Base-by-base conservation (phyloP, 2,329 filamentous ascomycete species). In the Fusarium odoratissimum region DNA sequence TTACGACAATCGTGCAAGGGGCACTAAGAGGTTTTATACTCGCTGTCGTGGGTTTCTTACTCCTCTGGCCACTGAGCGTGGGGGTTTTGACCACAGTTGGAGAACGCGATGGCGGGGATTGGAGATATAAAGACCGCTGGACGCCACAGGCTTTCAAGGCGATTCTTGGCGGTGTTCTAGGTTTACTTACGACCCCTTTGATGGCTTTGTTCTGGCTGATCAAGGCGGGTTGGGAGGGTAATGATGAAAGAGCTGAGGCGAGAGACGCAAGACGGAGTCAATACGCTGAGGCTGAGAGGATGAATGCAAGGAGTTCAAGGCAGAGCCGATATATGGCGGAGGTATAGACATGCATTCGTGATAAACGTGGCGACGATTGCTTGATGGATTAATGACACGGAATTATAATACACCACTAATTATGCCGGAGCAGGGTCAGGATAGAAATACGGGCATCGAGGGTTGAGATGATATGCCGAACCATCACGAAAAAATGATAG, bases 171-270 rank as follows among this genome's bases (percentile, higher is more conserved):
- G 86, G 82, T 11, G 67, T 85, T 44, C 78, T 88, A 33, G 85
- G 83, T 11, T 69, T 87, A 49, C 57, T 87, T 45, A 84, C 83
- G 44, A 86, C 86, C 49, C 87, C 87, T 3, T 71, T 80, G 13
- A 85, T 87, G 79, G 84, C 84, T 40, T 72, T 81, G 25, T 86
- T 87, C 66, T 89, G 87, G 87, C 79, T 89, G 41, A 76, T 84
- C 52, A 82, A 85, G 62, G 85, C 83, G 14, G 86, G 86, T 0
- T 88, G 85, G 86, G 78, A 79, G 21, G 69, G 46, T 0, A 64
- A 74, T 28, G 56, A 64, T 25, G 33, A 62, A 14, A 57, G 64
- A 13, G 60, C 55, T 16, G 42, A 67, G 45, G 64, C 69, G 3
- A 58, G 69, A 54, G 41, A 64, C 8, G 54, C 54, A 13, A 45